These are phyloP conservation scores for Morella rubra DNA, from an alignment of 306 rosid genomes.

Conservation along the genomic window DNA sequence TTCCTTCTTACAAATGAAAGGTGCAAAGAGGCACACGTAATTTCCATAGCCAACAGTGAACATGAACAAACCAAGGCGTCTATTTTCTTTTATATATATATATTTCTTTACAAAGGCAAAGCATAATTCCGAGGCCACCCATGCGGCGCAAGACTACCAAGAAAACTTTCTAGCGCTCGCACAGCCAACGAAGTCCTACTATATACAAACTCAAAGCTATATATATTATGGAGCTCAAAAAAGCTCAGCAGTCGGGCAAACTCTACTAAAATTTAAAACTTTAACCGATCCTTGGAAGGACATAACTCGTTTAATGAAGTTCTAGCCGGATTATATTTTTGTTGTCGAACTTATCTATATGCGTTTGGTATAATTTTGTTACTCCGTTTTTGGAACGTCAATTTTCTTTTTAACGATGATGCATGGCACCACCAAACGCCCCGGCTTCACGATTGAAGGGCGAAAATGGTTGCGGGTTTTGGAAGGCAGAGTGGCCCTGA, in stretches of 20 bases:
- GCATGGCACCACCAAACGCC: not conserved
- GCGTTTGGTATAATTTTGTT: not conserved
- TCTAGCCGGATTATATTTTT: not conserved
- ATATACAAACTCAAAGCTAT: not conserved
- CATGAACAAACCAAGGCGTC: not conserved
- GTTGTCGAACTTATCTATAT: no score
- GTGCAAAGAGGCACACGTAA: no score
- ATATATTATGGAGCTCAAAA: not conserved
- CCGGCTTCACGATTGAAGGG: not conserved
- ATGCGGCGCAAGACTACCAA: not conserved
- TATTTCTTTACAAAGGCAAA: not conserved
- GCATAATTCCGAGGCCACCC: not conserved
- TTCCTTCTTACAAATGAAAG: no score
- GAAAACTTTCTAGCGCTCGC: not conserved
- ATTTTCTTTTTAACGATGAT: conserved; percentile 8
- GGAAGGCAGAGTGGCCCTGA: conserved; percentile 19
- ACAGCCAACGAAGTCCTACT: not conserved
- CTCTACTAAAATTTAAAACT: not conserved
- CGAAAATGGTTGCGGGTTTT: not conserved
- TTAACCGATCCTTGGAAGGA: not conserved
- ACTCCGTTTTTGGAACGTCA: not conserved
- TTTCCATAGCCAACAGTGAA: not conserved
- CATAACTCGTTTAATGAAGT: not conserved
- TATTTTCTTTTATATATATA: not conserved
- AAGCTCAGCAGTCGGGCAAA: not conserved